Percentiles rank a stretch among this genome's conserved stretches.
phyloP scores from a whole-genome alignment of 73 alveolate genomes.

The Effrenium voratum region DNA sequence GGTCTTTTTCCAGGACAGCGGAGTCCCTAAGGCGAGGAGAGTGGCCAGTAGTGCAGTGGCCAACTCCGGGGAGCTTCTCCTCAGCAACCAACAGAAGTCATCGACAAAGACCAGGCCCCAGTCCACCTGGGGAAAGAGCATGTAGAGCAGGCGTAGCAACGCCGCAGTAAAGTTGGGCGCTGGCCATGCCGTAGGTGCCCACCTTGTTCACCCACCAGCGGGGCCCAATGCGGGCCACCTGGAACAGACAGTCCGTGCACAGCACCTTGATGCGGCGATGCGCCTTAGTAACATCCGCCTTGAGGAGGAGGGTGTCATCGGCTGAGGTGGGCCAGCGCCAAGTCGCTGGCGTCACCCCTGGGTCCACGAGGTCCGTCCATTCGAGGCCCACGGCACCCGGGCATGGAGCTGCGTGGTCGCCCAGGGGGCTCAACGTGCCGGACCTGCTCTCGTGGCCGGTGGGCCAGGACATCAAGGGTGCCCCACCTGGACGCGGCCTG shows the following conservation, averaged over 20 bases:
- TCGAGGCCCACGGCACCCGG: too few relatives aligned
- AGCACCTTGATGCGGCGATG: conserved; percentile 25
- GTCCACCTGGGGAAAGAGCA: not conserved
- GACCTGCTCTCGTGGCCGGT: too few relatives aligned
- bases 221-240: not conserved
- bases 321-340: too few relatives aligned
- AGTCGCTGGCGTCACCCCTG: too few relatives aligned
- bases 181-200: conserved; percentile 42
- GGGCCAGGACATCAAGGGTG: not conserved
- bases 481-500: not conserved
- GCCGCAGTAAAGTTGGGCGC: conserved; percentile 57
- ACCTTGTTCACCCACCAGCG: conserved; percentile 48
- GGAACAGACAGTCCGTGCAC: not conserved
- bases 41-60: not conserved
- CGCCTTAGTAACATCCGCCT: conserved; percentile 44
- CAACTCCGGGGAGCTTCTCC: not conserved
- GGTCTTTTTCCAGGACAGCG: conserved; percentile 38
- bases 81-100: conserved; percentile 26
- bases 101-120: conserved; percentile 46
- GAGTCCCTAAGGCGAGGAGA: not conserved
- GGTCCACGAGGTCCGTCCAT: too few relatives aligned
- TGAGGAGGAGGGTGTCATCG: conserved; percentile 19
- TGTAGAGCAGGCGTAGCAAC: not conserved
- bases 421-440: too few relatives aligned
- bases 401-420: too few relatives aligned